Percentiles rank a stretch among this genome's conserved stretches.
Evolutionary conservation across 257 asterid species (phyloP).

Genomic region (Marsdenia floribunda): DNA sequence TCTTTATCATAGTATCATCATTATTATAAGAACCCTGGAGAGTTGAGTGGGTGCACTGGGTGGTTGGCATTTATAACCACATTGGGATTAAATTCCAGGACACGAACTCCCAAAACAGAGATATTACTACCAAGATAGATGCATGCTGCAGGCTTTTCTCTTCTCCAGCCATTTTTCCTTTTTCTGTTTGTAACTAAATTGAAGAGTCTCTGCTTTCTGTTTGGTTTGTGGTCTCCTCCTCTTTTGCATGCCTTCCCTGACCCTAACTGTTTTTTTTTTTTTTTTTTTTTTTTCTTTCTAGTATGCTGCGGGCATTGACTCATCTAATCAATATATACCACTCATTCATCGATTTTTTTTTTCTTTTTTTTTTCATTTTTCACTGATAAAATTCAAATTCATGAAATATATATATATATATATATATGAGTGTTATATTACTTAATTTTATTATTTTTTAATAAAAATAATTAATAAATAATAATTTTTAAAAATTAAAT

Average conservation of each 20-base stretch:
- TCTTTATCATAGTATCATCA: background rate
- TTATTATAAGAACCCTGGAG: background rate
- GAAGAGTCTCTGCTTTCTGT: background rate
- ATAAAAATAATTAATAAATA: no score
- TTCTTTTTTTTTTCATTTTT: no score
- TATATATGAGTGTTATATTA: no score
- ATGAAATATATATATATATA: no score
- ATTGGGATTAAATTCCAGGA: background rate
- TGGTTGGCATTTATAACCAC: conserved; percentile 12
- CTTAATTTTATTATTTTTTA: no score
- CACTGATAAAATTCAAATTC: no score
- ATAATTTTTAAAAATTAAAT: no score
- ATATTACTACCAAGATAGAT: background rate
- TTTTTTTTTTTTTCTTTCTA: background rate
- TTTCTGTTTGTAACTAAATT: background rate
- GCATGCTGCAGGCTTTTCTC: background rate
- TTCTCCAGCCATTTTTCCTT: background rate
- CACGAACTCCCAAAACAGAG: conserved; percentile 3
- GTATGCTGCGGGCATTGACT: background rate
- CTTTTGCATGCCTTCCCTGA: background rate
- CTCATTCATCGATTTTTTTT: no score
- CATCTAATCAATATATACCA: background rate
- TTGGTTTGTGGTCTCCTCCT: background rate
- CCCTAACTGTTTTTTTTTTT: no score
- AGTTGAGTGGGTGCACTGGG: background rate